phyloP scores from a whole-genome alignment of 1,139 yeast species.

The Sugiyamaella sp. region DNA sequence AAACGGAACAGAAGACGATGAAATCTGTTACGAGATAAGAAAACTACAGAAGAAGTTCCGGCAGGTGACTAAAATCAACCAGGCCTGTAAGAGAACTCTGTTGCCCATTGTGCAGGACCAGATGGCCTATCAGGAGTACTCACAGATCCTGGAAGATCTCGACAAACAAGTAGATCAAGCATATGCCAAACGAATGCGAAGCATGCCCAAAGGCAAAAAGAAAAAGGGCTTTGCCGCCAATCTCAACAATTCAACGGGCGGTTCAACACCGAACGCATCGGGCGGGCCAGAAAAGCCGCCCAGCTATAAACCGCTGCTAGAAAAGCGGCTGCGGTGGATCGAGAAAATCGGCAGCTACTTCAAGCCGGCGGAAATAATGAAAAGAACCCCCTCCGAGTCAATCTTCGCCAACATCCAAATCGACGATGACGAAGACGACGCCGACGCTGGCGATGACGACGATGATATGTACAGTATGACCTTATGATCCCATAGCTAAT shows the following conservation, averaged over 20 bases:
- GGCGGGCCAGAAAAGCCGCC: slow-evolving; percentile 47
- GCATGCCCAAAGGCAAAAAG: slow-evolving; percentile 80
- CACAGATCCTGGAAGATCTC: slow-evolving; percentile 85
- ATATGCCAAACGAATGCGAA: slow-evolving; percentile 78
- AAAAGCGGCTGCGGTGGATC: slow-evolving; percentile 88
- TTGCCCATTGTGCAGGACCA: slow-evolving; percentile 84
- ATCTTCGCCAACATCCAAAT: slow-evolving; percentile 52
- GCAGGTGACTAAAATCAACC: slow-evolving; percentile 63
- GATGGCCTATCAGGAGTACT: slow-evolving; percentile 93
- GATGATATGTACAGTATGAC: slow-evolving; percentile 25
- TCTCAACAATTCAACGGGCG: slow-evolving; percentile 6
- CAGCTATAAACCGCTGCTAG: slow-evolving; percentile 55
- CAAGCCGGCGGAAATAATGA: slow-evolving; percentile 60
- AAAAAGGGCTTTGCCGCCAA: slow-evolving; percentile 37
- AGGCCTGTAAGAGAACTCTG: slow-evolving; percentile 64
- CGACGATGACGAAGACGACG: slow-evolving; percentile 56
- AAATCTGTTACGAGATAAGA: slow-evolving; percentile 83
- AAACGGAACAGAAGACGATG: slow-evolving; percentile 87
- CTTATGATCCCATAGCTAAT: slow-evolving; percentile 15
- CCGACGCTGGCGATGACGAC: slow-evolving; percentile 50
- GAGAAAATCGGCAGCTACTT: slow-evolving; percentile 86
- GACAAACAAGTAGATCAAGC: slow-evolving; percentile 98
- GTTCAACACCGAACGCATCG: slow-evolving; percentile 49
- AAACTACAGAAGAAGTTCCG: slow-evolving; percentile 68
- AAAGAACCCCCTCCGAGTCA: slow-evolving; percentile 72